These are phyloP conservation scores for Lipomyces japonicus DNA, from an alignment of 805 yeast genomes.

Conservation along the genomic window DNA sequence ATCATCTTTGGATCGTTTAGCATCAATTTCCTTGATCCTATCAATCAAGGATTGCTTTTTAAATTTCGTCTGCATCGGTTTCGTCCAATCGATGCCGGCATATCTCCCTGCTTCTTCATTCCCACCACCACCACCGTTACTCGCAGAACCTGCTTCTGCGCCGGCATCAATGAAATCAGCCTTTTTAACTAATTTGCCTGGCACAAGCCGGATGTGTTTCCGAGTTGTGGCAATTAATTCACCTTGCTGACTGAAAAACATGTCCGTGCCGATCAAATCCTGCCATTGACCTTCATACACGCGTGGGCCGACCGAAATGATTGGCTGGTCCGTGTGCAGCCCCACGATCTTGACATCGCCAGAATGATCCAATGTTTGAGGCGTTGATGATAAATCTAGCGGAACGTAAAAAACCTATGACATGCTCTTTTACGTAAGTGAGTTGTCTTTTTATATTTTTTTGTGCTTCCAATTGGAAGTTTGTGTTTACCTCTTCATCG, in stretches of 20 bases:
- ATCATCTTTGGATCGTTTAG: too few species aligned
- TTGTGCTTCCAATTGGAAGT: not conserved
- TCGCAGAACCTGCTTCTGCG: slow-evolving; percentile 1
- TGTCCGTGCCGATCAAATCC: slow-evolving; percentile 21
- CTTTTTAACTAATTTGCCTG: slow-evolving; percentile 14
- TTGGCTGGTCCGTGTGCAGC: slow-evolving; percentile 17
- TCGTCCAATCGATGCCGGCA: slow-evolving; percentile 17
- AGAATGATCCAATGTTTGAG: slow-evolving; percentile 11
- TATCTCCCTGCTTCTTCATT: slow-evolving; percentile 5
- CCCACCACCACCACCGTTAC: not conserved
- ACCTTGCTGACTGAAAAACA: slow-evolving; percentile 16
- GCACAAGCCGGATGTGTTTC: slow-evolving; percentile 15
- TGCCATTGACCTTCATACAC: slow-evolving; percentile 28
- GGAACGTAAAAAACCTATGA: slow-evolving; percentile 15
- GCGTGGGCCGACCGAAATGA: slow-evolving; percentile 19
- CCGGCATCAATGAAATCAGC: too few species aligned
- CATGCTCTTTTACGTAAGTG: not conserved
- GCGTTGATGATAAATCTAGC: slow-evolving; percentile 17
- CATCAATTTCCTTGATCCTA: slow-evolving; percentile 14
- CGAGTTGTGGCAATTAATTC: slow-evolving; percentile 18
- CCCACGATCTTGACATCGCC: slow-evolving; percentile 10
- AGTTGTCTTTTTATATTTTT: not conserved
- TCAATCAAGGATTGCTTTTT: slow-evolving; percentile 14
- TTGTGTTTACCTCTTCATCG: slow-evolving; percentile 5
- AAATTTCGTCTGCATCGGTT: slow-evolving; percentile 3